Evolutionary conservation across 345 rosid genomes (phyloP).

Genomic region (rapeseed (Brassica napus)): Da-Ae NC_063434.1:27060001-27060500

Average conservation of each 20-base stretch:
- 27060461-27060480: neutral
- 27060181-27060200: neutral
- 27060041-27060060: conserved; percentile 97
- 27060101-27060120: conserved; percentile 73
- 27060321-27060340: conserved; percentile 91
- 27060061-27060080: conserved; percentile 90
- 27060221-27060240: conserved; percentile 95
- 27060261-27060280: conserved; percentile 81
- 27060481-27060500: conserved; percentile 15
- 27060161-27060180: neutral
- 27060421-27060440: conserved; percentile 58
- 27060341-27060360: conserved; percentile 84
- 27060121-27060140: conserved; percentile 85
- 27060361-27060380: conserved; percentile 86
- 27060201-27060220: conserved; percentile 66
- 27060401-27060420: conserved; percentile 93
- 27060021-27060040: conserved; percentile 88
- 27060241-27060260: conserved; percentile 87
- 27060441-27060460: neutral
- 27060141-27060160: neutral
- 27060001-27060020: conserved; percentile 98
- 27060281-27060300: conserved; percentile 95
- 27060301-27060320: conserved; percentile 96
- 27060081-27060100: conserved; percentile 78
- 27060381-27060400: conserved; percentile 98